Evolutionary conservation across 1,284 basidiomycete species (phyloP).

Genomic region (Ganoderma multipileum): DNA sequence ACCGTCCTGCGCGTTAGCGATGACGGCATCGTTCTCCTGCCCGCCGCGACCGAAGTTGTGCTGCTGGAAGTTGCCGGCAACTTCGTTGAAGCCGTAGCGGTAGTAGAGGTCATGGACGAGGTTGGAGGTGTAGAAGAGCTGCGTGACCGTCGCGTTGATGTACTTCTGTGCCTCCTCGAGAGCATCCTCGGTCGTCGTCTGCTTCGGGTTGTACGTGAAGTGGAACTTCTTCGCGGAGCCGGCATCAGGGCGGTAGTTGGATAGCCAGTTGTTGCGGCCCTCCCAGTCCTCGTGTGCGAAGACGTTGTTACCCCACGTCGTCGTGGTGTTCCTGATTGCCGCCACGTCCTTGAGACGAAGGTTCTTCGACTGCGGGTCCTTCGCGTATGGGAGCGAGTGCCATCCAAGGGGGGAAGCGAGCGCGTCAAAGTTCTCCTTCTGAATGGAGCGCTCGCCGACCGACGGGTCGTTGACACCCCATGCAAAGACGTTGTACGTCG

Average conservation of each 20-base stretch:
- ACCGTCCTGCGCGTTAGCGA: slow-evolving; percentile 95
- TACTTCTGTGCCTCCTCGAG: slow-evolving; percentile 77
- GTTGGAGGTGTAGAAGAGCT: slow-evolving; percentile 95
- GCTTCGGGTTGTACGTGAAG: slow-evolving; percentile 69
- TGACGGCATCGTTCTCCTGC: slow-evolving; percentile 86
- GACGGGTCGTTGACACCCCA: slow-evolving; percentile 82
- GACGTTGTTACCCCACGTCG: slow-evolving; percentile 92
- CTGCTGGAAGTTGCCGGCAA: slow-evolving; percentile 96
- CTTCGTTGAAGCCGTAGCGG: slow-evolving; percentile 86
- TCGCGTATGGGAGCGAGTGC: slow-evolving; percentile 73
- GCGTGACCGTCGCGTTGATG: slow-evolving; percentile 86
- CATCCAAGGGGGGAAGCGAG: slow-evolving; percentile 88
- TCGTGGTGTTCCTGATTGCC: slow-evolving; percentile 72
- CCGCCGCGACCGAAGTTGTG: slow-evolving; percentile 94
- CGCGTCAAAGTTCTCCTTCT: slow-evolving; percentile 70
- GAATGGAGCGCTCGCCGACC: slow-evolving; percentile 61
- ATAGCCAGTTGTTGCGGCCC: slow-evolving; percentile 76
- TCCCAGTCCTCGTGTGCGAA: slow-evolving; percentile 93
- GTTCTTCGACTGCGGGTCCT: slow-evolving; percentile 55
- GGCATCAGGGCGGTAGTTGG: slow-evolving; percentile 83
- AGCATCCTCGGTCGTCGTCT: slow-evolving; percentile 55
- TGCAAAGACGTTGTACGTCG: slow-evolving; percentile 71
- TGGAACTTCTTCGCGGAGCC: slow-evolving; percentile 67
- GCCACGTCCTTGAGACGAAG: slow-evolving; percentile 34
- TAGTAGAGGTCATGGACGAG: slow-evolving; percentile 81